Base-by-base conservation (phyloP, 768 basidiomycete species). In the Thelephora aurantiotincta region DNA sequence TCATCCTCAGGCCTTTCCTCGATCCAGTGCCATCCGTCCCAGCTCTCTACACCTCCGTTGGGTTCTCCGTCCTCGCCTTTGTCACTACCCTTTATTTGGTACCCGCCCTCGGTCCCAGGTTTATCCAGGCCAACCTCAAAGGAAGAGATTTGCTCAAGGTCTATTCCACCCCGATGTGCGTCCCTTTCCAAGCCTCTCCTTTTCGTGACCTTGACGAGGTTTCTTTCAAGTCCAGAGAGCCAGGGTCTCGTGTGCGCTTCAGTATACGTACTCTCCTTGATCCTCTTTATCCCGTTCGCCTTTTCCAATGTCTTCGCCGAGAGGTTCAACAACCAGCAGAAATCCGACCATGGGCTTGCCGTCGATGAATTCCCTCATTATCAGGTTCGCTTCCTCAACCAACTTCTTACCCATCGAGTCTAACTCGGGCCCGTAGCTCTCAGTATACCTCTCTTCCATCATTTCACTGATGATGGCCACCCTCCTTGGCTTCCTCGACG, bases 241-340 rank as follows among this genome's bases (percentile, higher is more conserved):
- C 77, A 84, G 57, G 94, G 94, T 11, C 78, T 97, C 50, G 82
- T 96, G 44, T 88, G 83, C 57, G 92, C 94, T 1, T 75, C 81
- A 2, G 72, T 93, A 48, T 98, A 98, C 60, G 83, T 96, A 49
- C 72, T 88, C 36, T 65, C 83, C 36, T 67, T 99, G 52, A 87
- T 90, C 49, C 69, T 96, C 4, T 99, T 98, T 58, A 94, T 96
- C 49, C 94, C 94, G 0, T 93, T 97, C 58, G 87, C 90, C 0
- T 99, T 96, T 63, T 86, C 90, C 42, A 22, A 41, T 14, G 38
- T 41, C 38, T 41, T 41, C 4, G 38, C 22, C 38, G 73, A 82
- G 51, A 69, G 78, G 2, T 72, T 85, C 38, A 60, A 71, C 26
- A 71, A 65, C 47, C 69, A 72, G 30, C 62, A 69, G 58, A 64